These are phyloP conservation scores for Elsinoe necatrix DNA, from an alignment of 2,329 filamentous ascomycete genomes.

Conservation along the genomic window DNA sequence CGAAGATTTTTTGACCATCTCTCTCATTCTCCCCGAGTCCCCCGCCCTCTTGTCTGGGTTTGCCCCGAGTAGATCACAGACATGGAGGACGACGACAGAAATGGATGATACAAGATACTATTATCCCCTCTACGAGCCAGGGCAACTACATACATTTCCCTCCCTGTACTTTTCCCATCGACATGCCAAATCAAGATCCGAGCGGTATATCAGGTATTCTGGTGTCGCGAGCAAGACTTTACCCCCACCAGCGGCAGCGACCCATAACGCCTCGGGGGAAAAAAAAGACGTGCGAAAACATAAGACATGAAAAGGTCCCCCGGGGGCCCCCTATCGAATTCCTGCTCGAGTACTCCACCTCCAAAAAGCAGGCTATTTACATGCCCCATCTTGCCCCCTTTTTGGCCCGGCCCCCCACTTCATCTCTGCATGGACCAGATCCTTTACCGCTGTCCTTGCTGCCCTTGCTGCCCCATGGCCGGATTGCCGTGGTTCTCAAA, in stretches of 20 bases:
- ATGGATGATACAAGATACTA: not conserved
- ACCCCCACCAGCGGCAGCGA: not conserved
- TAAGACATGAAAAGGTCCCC: slow-evolving; percentile 2
- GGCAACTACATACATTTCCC: not conserved
- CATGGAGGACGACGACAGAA: not conserved
- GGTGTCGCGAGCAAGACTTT: not conserved
- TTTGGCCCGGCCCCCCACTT: not conserved
- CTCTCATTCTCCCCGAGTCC: not conserved
- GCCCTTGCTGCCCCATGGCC: not conserved
- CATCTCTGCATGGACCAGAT: not conserved
- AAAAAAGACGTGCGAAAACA: not conserved
- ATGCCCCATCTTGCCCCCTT: not conserved
- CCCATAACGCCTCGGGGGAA: not conserved
- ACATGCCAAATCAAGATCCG: not conserved
- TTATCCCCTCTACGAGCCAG: not conserved
- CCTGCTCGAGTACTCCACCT: too few relatives aligned
- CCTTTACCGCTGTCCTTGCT: not conserved
- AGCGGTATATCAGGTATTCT: not conserved
- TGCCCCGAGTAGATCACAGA: not conserved
- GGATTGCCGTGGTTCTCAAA: slow-evolving; percentile 60
- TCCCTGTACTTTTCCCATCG: not conserved
- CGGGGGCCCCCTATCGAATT: too few relatives aligned
- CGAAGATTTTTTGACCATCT: not conserved
- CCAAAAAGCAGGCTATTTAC: slow-evolving; percentile 1
- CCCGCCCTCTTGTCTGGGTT: too few relatives aligned